phyloP scores from a whole-genome alignment of 2,329 filamentous ascomycete species.

The Pseudogymnoascus sp. region DNA sequence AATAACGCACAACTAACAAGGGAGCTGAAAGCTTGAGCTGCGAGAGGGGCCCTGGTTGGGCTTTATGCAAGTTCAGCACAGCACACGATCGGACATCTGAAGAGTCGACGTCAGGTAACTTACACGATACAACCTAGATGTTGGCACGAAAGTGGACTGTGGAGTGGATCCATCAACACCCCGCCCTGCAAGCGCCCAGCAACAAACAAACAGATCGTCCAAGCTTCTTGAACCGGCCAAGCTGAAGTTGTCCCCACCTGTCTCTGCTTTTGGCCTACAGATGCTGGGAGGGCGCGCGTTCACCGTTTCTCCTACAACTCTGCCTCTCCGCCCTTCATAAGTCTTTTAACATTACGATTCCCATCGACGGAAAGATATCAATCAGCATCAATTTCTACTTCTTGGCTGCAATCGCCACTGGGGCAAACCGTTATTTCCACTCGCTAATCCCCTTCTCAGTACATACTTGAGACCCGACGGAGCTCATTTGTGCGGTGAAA shows the following conservation, averaged over 20 bases:
- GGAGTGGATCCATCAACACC: not conserved
- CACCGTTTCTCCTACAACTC: not conserved
- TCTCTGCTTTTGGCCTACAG: not conserved
- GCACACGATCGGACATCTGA: not conserved
- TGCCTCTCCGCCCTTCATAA: not conserved
- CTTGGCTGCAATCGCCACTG: not conserved
- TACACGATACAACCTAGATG: not conserved
- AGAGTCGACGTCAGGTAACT: not conserved
- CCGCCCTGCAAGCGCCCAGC: not conserved
- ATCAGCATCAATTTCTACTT: not conserved
- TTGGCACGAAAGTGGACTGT: not conserved
- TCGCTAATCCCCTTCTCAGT: not conserved
- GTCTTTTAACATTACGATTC: not conserved
- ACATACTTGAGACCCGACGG: not conserved
- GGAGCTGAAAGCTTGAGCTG: not conserved
- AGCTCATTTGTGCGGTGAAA: not conserved
- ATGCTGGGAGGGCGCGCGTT: not conserved
- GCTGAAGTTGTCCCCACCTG: not conserved
- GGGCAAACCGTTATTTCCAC: not conserved
- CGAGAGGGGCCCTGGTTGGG: not conserved
- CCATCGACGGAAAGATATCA: not conserved
- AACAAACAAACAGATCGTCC: not conserved
- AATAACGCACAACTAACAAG: not conserved
- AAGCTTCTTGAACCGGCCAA: not conserved
- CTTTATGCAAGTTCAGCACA: not conserved